A percentile compares a stretch with the other conserved stretches of the same genome.
These are phyloP conservation scores for Ceratocystis eucalypticola DNA, from an alignment of 2,329 filamentous ascomycete species.

Conservation along the genomic window DNA sequence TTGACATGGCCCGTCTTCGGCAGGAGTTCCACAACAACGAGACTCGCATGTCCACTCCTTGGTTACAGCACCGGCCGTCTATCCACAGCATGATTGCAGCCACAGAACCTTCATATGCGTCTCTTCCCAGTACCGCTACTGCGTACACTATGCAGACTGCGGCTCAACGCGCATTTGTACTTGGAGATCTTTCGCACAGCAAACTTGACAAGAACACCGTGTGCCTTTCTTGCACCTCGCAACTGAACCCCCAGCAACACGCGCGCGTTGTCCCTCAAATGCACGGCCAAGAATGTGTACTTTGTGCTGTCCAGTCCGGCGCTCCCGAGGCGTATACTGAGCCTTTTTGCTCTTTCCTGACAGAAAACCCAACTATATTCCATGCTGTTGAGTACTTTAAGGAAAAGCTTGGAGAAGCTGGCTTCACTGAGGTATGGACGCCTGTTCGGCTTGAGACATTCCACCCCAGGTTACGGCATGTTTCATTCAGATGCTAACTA, in stretches of 20 bases:
- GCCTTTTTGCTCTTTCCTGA: conserved; percentile 79
- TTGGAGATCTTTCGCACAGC: conserved; percentile 15
- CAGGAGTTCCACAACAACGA: not conserved
- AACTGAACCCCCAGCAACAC: conserved; percentile 20
- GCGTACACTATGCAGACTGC: not conserved
- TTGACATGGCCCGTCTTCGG: not conserved
- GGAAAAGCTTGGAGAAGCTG: conserved; percentile 53
- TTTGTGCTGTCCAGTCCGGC: conserved; percentile 30
- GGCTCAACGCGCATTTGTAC: conserved; percentile 17
- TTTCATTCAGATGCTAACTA: conserved; percentile 18
- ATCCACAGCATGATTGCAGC: conserved; percentile 19
- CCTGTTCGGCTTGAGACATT: not conserved
- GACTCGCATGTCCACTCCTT: not conserved
- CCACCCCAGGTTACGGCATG: not conserved
- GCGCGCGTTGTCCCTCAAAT: conserved; percentile 12
- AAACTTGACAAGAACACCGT: conserved; percentile 13
- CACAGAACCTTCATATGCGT: not conserved
- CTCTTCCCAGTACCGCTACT: not conserved
- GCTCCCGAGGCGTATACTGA: conserved; percentile 57
- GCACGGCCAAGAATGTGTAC: conserved; percentile 24
- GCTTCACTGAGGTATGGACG: conserved; percentile 52
- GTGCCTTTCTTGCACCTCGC: conserved; percentile 20
- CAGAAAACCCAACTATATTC: conserved; percentile 82
- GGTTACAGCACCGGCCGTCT: conserved; percentile 10
- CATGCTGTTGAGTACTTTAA: conserved; percentile 75